Evolutionary conservation across 2,329 filamentous ascomycete species (phyloP).

Genomic region (Paraphaeosphaeria sporulosa): DNA sequence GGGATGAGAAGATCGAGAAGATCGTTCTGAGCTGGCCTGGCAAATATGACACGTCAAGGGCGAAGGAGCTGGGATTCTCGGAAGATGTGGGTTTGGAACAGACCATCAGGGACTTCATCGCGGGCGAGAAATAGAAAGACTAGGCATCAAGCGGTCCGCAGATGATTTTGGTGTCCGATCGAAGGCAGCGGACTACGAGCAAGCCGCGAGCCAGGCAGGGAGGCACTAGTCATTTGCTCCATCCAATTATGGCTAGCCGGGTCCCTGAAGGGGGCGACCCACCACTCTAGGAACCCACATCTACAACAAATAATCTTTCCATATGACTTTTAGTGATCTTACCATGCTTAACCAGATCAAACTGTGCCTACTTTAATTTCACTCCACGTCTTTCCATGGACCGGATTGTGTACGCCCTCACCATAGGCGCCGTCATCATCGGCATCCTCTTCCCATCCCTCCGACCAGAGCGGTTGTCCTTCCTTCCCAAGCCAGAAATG

Average conservation of each 20-base stretch:
- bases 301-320: not conserved
- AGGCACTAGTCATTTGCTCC: not conserved
- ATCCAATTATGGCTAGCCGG: not conserved
- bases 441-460: constrained; percentile 3
- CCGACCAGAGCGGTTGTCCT: not conserved
- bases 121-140: constrained; percentile 29
- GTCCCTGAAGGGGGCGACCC: not conserved
- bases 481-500: constrained; percentile 4
- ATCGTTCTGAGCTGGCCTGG: constrained; percentile 66
- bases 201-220: not conserved
- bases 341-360: not conserved
- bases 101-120: constrained; percentile 56
- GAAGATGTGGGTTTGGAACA: constrained; percentile 58
- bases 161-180: not conserved
- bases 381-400: constrained; percentile 15
- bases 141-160: not conserved
- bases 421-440: constrained; percentile 21
- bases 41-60: constrained; percentile 63
- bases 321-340: not conserved
- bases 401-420: constrained; percentile 24
- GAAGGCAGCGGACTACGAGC: not conserved
- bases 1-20: constrained; percentile 58
- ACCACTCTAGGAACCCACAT: not conserved
- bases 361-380: not conserved
- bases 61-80: constrained; percentile 60